Percentiles rank a stretch among this genome's conserved stretches.
Evolutionary conservation across 768 basidiomycete species (phyloP).

Genomic region (Chalciporus chontae): DNA sequence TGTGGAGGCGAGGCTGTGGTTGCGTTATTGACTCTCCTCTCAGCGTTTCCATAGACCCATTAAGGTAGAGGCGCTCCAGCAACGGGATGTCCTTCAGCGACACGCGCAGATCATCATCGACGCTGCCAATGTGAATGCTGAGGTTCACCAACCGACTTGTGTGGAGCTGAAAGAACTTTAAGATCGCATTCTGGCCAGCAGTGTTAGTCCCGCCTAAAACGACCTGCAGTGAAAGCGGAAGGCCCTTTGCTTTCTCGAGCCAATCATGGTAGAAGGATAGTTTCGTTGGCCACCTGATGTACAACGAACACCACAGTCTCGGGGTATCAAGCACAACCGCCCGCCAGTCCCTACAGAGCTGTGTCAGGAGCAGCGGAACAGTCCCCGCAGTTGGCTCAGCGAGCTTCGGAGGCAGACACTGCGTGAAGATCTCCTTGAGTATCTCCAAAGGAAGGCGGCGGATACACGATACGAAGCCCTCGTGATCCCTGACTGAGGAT

Average conservation of each 20-base stretch:
- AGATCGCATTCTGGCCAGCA: constrained; percentile 15
- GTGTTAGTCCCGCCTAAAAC: no score
- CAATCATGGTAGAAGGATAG: constrained; percentile 13
- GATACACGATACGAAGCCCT: constrained; percentile 28
- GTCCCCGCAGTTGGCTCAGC: constrained; percentile 20
- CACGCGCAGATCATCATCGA: neutral
- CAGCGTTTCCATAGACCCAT: neutral
- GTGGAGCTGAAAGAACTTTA: constrained; percentile 20
- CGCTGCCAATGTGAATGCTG: constrained; percentile 1
- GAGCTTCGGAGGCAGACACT: constrained; percentile 29
- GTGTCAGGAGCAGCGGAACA: constrained; percentile 37
- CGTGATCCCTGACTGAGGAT: constrained; percentile 17
- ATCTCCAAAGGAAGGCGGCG: constrained; percentile 41
- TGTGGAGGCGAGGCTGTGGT: constrained; percentile 2
- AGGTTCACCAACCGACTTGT: constrained; percentile 7
- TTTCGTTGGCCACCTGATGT: neutral
- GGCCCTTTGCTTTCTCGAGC: constrained; percentile 15
- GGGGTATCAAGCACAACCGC: constrained; percentile 37
- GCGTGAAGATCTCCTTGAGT: constrained; percentile 43
- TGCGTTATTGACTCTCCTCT: constrained; percentile 1
- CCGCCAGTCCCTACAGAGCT: constrained; percentile 43
- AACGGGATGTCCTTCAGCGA: constrained; percentile 15
- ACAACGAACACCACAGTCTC: constrained; percentile 46
- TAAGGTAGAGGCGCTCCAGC: constrained; percentile 13
- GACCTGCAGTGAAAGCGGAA: constrained; percentile 22